Evolutionary conservation across 306 rosid species (phyloP).

Genomic region (Neltuma alba): DNA sequence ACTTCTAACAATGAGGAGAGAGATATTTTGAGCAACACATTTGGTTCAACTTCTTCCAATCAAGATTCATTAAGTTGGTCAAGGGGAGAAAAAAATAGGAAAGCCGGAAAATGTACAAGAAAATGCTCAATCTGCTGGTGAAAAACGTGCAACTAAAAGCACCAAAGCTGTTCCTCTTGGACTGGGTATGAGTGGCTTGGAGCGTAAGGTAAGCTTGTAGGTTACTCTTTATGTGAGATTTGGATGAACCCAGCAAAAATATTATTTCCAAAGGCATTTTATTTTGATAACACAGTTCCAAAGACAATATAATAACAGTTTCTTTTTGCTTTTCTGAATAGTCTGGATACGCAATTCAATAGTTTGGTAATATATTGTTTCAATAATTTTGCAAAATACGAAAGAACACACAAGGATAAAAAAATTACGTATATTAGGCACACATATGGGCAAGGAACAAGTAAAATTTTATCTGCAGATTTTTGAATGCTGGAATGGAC

Average conservation of each 20-base stretch:
- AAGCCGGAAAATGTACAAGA: slow-evolving; percentile 45
- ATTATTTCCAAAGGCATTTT: not conserved
- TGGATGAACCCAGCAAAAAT: not conserved
- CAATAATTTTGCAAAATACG: not conserved
- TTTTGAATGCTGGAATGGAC: slow-evolving; percentile 5
- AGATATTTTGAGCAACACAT: slow-evolving; percentile 51
- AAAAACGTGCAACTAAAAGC: slow-evolving; percentile 50
- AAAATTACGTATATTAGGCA: not conserved
- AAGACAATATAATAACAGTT: not conserved
- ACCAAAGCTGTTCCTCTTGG: slow-evolving; percentile 81
- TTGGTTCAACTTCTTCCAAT: slow-evolving; percentile 49
- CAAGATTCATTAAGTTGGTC: slow-evolving; percentile 52
- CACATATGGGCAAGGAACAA: not conserved
- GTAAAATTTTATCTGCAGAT: not conserved
- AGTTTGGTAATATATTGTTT: not conserved
- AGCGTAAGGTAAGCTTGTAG: slow-evolving; percentile 65
- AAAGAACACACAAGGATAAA: not conserved
- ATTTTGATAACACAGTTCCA: not conserved
- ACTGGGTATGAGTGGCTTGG: slow-evolving; percentile 79
- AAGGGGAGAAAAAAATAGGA: slow-evolving; percentile 46
- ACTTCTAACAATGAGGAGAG: slow-evolving; percentile 41
- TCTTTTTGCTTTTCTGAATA: not conserved
- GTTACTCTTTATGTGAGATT: slow-evolving; percentile 15
- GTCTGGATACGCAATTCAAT: not conserved
- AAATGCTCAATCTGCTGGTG: slow-evolving; percentile 46